Conservation (phyloP, 2,329 filamentous ascomycete species). For the Fusarium pseudograminearum region DNA sequence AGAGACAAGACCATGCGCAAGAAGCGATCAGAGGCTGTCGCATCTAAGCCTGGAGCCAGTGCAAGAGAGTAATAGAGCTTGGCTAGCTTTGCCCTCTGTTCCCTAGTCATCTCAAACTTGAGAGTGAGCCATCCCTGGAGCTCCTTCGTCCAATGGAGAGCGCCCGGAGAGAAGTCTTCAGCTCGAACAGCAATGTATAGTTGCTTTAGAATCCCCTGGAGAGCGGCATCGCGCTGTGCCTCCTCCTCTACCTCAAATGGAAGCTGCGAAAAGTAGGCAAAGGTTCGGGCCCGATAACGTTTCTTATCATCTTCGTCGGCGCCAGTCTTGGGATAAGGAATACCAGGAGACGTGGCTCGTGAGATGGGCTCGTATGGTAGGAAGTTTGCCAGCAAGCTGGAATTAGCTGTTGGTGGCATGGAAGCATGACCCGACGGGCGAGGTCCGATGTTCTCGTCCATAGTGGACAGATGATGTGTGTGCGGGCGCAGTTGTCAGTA, state of each 20-base stretch:
- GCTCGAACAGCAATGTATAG: constrained; percentile 92
- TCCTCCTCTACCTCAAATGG: constrained; percentile 91
- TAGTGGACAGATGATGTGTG: constrained; percentile 34
- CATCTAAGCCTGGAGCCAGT: constrained; percentile 89
- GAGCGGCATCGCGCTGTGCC: constrained; percentile 78
- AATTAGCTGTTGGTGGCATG: constrained; percentile 50
- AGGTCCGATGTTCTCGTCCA: constrained; percentile 57
- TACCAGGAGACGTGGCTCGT: constrained; percentile 85
- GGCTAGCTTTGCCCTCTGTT: constrained; percentile 84
- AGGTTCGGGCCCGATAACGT: constrained; percentile 87
- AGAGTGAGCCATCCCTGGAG: constrained; percentile 93
- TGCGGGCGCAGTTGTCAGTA: neutral
- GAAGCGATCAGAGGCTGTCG: constrained; percentile 85
- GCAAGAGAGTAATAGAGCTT: constrained; percentile 95
- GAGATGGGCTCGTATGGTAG: constrained; percentile 76
- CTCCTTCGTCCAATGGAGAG: constrained; percentile 96
- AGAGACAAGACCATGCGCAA: constrained; percentile 95
- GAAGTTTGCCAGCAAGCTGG: constrained; percentile 54
- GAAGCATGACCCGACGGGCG: constrained; percentile 49
- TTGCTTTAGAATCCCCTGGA: constrained; percentile 90
- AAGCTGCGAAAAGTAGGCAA: constrained; percentile 90
- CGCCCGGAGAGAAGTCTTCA: constrained; percentile 93
- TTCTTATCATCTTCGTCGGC: constrained; percentile 66
- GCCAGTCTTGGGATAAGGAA: constrained; percentile 63
- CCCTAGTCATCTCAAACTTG: constrained; percentile 95